These are phyloP conservation scores for Senna siamea DNA, from an alignment of 306 rosid species.

Conservation along the genomic window DNA sequence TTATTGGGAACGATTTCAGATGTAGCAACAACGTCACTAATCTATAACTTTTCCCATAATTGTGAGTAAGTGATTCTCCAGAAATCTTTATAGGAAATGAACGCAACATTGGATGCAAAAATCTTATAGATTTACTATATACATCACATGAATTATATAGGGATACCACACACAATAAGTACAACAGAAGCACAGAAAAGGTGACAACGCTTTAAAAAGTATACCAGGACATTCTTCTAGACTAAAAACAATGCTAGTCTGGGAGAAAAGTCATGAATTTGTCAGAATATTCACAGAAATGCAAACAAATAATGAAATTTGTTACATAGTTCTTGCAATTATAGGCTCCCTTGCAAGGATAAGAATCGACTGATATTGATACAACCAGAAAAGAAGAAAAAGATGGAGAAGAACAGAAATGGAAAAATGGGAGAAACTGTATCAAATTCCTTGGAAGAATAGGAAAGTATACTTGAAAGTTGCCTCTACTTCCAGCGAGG, in stretches of 20 bases:
- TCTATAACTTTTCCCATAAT: neutral
- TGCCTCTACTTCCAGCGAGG: too few species aligned
- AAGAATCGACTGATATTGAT: slow-evolving; percentile 83
- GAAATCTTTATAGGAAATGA: neutral
- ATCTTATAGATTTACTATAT: neutral
- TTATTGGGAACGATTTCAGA: slow-evolving; percentile 3
- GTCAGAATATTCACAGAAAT: slow-evolving; percentile 30
- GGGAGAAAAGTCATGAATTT: slow-evolving; percentile 29
- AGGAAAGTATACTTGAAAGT: too few species aligned
- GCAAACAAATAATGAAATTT: slow-evolving; percentile 8
- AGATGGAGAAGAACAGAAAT: too few species aligned
- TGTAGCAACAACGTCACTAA: neutral
- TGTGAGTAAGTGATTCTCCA: neutral
- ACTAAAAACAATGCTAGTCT: slow-evolving; percentile 90
- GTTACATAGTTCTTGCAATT: slow-evolving; percentile 73
- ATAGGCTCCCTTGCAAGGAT: slow-evolving; percentile 88
- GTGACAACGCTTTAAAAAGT: slow-evolving; percentile 88
- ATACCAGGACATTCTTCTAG: slow-evolving; percentile 91
- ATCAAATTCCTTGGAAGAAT: too few species aligned
- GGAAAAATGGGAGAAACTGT: too few species aligned
- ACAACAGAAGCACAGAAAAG: slow-evolving; percentile 37
- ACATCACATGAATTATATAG: neutral
- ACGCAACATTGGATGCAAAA: neutral
- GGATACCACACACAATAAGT: neutral
- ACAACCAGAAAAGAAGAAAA: too few species aligned